Evolutionary conservation across 2,329 filamentous ascomycete species (phyloP).

Genomic region (Diaporthe sp.): DNA sequence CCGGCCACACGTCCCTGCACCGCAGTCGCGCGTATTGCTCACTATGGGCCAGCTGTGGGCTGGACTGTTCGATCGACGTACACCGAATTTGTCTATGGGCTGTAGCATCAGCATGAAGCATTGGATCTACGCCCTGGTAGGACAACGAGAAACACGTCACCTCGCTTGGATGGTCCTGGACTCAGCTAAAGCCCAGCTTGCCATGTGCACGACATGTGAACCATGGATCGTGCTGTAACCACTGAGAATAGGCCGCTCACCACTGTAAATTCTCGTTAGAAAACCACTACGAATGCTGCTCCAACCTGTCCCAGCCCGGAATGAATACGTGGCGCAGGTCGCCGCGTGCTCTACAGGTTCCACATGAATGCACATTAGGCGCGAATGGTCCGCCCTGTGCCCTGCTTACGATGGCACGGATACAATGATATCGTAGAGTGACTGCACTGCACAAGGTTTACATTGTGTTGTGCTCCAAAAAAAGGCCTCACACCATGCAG

Average conservation of each 20-base stretch:
- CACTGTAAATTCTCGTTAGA: not conserved
- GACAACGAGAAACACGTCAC: not conserved
- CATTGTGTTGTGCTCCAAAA: conserved; percentile 21
- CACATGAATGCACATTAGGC: not conserved
- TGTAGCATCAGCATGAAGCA: not conserved
- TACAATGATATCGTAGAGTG: not conserved
- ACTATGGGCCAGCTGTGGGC: not conserved
- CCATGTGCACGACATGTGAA: not conserved
- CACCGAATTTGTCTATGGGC: not conserved
- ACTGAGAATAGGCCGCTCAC: not conserved
- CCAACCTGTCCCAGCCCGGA: too few species aligned
- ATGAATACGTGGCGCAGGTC: not conserved
- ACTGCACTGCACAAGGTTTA: not conserved
- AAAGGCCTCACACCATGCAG: conserved; percentile 6
- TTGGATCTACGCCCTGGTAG: not conserved
- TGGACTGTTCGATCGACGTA: too few species aligned
- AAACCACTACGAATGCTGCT: not conserved
- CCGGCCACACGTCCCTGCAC: too few species aligned
- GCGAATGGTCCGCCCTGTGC: not conserved
- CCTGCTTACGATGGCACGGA: not conserved
- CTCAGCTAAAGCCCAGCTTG: not conserved
- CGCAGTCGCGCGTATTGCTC: not conserved
- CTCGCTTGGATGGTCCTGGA: not conserved
- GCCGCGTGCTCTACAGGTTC: not conserved
- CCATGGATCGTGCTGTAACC: not conserved